phyloP scores from a whole-genome alignment of 768 basidiomycete species.

The Brasilioporus rufonigricans region DNA sequence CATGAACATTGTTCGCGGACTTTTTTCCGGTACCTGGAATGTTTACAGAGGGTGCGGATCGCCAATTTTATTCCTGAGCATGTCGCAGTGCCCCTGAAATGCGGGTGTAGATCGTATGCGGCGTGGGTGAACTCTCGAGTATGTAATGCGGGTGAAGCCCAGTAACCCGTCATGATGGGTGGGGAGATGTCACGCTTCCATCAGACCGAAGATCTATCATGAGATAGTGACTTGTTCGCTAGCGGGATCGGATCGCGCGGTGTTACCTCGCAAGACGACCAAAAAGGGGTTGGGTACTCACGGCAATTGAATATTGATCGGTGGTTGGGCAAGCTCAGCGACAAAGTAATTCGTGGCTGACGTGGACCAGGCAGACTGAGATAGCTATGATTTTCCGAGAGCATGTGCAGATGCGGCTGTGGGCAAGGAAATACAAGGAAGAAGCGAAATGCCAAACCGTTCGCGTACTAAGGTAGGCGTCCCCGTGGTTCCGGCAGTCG shows the following conservation, averaged over 20 bases:
- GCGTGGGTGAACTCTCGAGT: background rate
- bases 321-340: background rate
- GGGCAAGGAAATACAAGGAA: background rate
- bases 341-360: background rate
- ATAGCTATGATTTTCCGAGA: background rate
- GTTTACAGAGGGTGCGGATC: slow-evolving; percentile 12
- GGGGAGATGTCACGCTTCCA: background rate
- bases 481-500: too few species aligned
- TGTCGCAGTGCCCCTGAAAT: background rate
- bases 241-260: slow-evolving; percentile 15
- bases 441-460: background rate
- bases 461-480: too few species aligned
- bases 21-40: background rate
- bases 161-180: background rate
- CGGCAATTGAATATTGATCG: slow-evolving; percentile 7
- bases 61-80: slow-evolving; percentile 4
- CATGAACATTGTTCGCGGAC: slow-evolving; percentile 5
- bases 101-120: background rate
- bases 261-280: background rate
- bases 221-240: background rate
- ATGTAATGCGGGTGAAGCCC: background rate
- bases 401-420: background rate
- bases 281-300: background rate
- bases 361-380: too few species aligned
- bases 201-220: background rate